Evolutionary conservation across 2,329 filamentous ascomycete species (phyloP).

Genomic region (Botrytis paeoniae): DNA sequence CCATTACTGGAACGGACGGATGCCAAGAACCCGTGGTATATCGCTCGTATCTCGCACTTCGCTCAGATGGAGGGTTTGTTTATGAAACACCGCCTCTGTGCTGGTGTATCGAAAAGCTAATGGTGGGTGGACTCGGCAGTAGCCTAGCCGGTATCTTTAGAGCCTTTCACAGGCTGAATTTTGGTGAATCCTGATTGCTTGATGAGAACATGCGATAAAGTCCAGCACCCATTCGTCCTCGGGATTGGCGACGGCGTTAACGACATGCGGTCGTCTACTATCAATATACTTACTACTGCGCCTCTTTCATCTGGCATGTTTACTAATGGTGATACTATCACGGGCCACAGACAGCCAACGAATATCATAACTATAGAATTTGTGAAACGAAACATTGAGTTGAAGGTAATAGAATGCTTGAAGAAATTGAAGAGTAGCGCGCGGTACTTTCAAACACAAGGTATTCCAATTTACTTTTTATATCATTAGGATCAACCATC

Average conservation of each 20-base stretch:
- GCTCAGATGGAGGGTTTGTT: neutral
- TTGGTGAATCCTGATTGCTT: neutral
- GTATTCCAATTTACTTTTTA: neutral
- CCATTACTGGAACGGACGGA: neutral
- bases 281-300: neutral
- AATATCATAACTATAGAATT: neutral
- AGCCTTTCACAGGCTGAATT: neutral
- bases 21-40: neutral
- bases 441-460: neutral
- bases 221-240: neutral
- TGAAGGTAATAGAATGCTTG: neutral
- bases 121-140: constrained; percentile 1
- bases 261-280: neutral
- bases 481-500: neutral
- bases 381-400: constrained; percentile 13
- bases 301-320: constrained; percentile 5
- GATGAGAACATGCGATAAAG: neutral
- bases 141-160: neutral
- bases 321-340: neutral
- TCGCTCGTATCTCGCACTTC: neutral
- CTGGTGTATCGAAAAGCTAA: constrained; percentile 8
- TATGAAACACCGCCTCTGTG: constrained; percentile 9
- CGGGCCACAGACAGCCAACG: neutral
- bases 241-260: neutral
- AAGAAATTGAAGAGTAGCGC: constrained; percentile 7